Base-by-base conservation (phyloP, 2,329 filamentous ascomycete genomes). In the Cyclaneusma minus region DNA sequence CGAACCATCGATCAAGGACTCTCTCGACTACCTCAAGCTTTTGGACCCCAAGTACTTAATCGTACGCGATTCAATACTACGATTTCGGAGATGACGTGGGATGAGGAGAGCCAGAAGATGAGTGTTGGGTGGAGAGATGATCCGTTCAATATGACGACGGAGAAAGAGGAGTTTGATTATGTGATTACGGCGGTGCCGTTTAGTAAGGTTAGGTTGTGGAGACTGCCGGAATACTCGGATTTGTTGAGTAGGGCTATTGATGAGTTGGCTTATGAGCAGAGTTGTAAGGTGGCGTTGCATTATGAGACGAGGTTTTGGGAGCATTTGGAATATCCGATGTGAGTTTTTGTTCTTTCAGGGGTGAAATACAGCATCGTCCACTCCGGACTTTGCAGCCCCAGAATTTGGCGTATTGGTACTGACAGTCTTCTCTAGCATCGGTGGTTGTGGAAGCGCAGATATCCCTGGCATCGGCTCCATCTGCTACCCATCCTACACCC, bases 401-500 rank as follows among this genome's bases (percentile, higher is more conserved):
- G n/a, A n/a, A n/a, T n/a, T n/a, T n/a, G n/a, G n/a, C n/a, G n/a
- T n/a, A n/a, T n/a, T n/a, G n/a, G n/a, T 68, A 67, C 50, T 68
- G 63, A 63, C 62, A 67, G 33, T 56, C 66, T 30, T n/a, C 46
- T 62, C 6, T 44, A 49, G 3, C 45, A 54, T 2, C 62, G 65
- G 38, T 6, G 37, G 37, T 7, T 41, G 38, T 21, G 37, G 38
- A 4, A 80, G 81, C 43, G 62, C 58, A 2, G 64, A 76, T 35
- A 72, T 76, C 29, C 58, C 68, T 0, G 65, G 67, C 14, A 59
- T 78, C 29, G 66, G 68, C 13, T 58, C 49, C 23, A 57, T 76
- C 33, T 78, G 71, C 56, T 80, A 78, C 46, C 74, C 74, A 0
- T 62, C 64, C 5, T 78, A 77, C 52, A 56, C 68, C 34, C 54